phyloP scores from a whole-genome alignment of 768 basidiomycete species.

The Hygrophoropsis aurantiaca region DNA sequence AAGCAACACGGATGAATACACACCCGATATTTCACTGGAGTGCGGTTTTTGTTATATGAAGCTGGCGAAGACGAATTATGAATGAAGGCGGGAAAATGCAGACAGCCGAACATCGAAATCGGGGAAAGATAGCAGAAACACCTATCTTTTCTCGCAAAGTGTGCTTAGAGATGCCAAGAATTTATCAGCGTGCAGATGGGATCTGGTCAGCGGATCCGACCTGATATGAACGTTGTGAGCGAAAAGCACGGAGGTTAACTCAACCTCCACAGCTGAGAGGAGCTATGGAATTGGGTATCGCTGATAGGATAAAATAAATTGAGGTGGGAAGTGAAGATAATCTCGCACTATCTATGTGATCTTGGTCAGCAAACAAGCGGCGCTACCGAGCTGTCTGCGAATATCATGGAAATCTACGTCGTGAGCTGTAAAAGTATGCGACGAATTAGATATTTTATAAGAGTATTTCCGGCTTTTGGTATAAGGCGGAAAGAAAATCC shows the following conservation, averaged over 20 bases:
- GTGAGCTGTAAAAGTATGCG: slow-evolving; percentile 63
- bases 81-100: slow-evolving; percentile 6
- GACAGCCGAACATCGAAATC: slow-evolving; percentile 7
- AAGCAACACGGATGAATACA: not conserved
- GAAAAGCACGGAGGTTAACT: slow-evolving; percentile 10
- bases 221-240: not conserved
- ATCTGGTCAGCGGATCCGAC: slow-evolving; percentile 9
- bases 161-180: slow-evolving; percentile 16
- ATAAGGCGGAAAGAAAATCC: not conserved
- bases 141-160: not conserved
- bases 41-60: slow-evolving; percentile 2
- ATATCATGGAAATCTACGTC: slow-evolving; percentile 98
- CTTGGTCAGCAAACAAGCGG: slow-evolving; percentile 56
- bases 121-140: slow-evolving; percentile 11
- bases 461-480: no score
- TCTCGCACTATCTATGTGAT: slow-evolving; percentile 19
- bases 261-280: slow-evolving; percentile 1
- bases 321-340: slow-evolving; percentile 2
- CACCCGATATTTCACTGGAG: not conserved
- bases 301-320: slow-evolving; percentile 5
- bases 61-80: slow-evolving; percentile 3
- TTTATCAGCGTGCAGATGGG: slow-evolving; percentile 6
- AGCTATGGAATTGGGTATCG: slow-evolving; percentile 5
- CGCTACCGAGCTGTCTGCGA: slow-evolving; percentile 81
- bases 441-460: slow-evolving; percentile 13